Evolutionary conservation across 2,329 filamentous ascomycete genomes (phyloP).

Genomic region (Penicillium sp.): DNA sequence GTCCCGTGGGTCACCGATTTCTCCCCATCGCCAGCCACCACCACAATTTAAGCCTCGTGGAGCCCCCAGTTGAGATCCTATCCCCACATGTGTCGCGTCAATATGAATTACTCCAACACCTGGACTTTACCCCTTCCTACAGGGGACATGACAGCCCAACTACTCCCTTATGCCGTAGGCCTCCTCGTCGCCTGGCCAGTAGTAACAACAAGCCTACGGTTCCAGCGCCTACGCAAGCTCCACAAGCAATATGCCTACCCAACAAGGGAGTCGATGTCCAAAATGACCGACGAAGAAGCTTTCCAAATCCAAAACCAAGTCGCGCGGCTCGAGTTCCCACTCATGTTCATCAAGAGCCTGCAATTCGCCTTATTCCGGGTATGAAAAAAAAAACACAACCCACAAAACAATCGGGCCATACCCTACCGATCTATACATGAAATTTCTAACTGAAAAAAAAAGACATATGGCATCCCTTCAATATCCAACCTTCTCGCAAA

Average conservation of each 20-base stretch:
- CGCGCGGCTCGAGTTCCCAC: conserved; percentile 56
- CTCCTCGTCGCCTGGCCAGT: conserved; percentile 28
- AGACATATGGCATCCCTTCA: conserved; percentile 57
- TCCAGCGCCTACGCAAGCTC: conserved; percentile 37
- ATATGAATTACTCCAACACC: not conserved
- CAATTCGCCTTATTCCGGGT: conserved; percentile 61
- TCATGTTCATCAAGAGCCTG: conserved; percentile 49
- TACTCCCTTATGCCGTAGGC: conserved; percentile 24
- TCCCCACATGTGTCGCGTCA: not conserved
- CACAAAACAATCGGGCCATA: not conserved
- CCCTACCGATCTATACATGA: not conserved
- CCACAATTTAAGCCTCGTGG: not conserved
- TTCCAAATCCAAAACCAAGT: conserved; percentile 50
- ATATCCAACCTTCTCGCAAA: conserved; percentile 51
- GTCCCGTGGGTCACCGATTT: not conserved
- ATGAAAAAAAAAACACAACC: not conserved
- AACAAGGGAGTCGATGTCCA: conserved; percentile 46
- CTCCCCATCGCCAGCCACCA: not conserved
- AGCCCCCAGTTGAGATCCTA: not conserved
- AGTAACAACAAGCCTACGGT: conserved; percentile 31
- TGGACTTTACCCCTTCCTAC: not conserved
- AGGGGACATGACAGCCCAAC: conserved; percentile 5
- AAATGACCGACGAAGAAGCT: conserved; percentile 56
- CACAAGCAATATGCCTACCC: conserved; percentile 46
- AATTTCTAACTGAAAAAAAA: not conserved